Base-by-base conservation (phyloP, 805 yeast genomes). In the Lipomyces chichibuensis region DNA sequence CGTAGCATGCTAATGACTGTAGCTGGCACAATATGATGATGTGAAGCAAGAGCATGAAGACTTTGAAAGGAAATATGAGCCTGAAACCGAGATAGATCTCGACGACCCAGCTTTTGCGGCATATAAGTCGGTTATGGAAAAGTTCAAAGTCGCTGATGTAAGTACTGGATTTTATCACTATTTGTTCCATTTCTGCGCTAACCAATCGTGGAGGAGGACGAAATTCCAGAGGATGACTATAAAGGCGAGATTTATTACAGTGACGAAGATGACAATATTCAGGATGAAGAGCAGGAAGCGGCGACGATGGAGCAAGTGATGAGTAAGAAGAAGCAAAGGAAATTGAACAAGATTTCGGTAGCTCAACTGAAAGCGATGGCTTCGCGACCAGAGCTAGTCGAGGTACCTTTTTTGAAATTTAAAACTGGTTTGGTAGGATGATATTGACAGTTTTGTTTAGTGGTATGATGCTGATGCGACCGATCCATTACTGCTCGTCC, bases 401-500 rank as follows among this genome's bases (percentile, higher is more conserved):
- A 92, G 58, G 67, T 57, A 39, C 9, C 59, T 53, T 35, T 27
- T 2, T 54, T 55, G 20, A 17, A n/a, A n/a, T 43, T 43, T 8
- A 37, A 37, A 0, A 29, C 4, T 37, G 1, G 17, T 14, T 9
- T 11, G 39, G 11, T 14, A 43, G 23, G 20, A 4, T 43, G 49
- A 13, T 17, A 17, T n/a, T 17, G 23, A 17, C 20, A 5, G 20
- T 17, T n/a, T 43, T 43, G n/a, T 53, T 7, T 49, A 65, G 70
- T 89, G 96, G 96, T 85, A 80, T 72, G 98, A 95, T 76, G 88
- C 87, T 1, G 95, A 93, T 79, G 89, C 98, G 0, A 82, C 82
- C 0, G 94, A 91, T 72, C 97, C 99, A 1, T 78, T 80, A 59
- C 75, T 92, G 25, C 81, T 87, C 14, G 86, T 90, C 0, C 80